phyloP scores from a whole-genome alignment of 805 yeast genomes.

The Starmera amethionina region DNA sequence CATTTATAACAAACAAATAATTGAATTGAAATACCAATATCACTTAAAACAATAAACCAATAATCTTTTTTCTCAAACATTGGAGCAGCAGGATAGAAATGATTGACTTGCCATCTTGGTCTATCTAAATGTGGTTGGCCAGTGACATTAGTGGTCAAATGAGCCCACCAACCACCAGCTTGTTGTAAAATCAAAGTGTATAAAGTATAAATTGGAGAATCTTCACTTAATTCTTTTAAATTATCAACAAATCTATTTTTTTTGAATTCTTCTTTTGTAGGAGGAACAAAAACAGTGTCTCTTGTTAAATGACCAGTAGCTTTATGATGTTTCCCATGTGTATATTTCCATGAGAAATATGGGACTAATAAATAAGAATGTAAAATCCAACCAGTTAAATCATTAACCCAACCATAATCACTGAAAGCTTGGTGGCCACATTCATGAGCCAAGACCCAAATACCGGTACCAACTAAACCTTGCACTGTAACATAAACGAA shows the following conservation, averaged over 20 bases:
- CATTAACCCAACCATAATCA: slow-evolving; percentile 63
- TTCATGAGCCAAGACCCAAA: slow-evolving; percentile 85
- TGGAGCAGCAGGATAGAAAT: slow-evolving; percentile 66
- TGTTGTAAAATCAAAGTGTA: slow-evolving; percentile 53
- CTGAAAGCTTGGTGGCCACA: slow-evolving; percentile 87
- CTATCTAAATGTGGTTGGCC: slow-evolving; percentile 56
- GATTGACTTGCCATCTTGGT: slow-evolving; percentile 43
- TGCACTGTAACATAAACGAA: slow-evolving; percentile 38
- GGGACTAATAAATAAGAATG: slow-evolving; percentile 78
- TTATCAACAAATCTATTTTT: slow-evolving; percentile 26
- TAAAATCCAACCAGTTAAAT: slow-evolving; percentile 72
- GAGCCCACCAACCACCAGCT: slow-evolving; percentile 65
- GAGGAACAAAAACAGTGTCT: slow-evolving; percentile 82
- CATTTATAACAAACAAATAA: slow-evolving; percentile 45
- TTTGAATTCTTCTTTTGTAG: slow-evolving; percentile 48
- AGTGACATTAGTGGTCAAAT: slow-evolving; percentile 61
- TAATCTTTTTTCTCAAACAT: slow-evolving; percentile 65
- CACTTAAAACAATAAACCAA: slow-evolving; percentile 62
- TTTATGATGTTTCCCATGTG: slow-evolving; percentile 85
- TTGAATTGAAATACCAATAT: slow-evolving; percentile 57
- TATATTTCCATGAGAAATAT: slow-evolving; percentile 77
- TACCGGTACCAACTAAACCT: slow-evolving; percentile 66
- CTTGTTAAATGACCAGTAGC: slow-evolving; percentile 76
- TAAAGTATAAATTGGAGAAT: slow-evolving; percentile 63
- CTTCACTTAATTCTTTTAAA: slow-evolving; percentile 54